Base-by-base conservation (phyloP, 1,284 basidiomycete species). In the Xerocomus amazonicus region DNA sequence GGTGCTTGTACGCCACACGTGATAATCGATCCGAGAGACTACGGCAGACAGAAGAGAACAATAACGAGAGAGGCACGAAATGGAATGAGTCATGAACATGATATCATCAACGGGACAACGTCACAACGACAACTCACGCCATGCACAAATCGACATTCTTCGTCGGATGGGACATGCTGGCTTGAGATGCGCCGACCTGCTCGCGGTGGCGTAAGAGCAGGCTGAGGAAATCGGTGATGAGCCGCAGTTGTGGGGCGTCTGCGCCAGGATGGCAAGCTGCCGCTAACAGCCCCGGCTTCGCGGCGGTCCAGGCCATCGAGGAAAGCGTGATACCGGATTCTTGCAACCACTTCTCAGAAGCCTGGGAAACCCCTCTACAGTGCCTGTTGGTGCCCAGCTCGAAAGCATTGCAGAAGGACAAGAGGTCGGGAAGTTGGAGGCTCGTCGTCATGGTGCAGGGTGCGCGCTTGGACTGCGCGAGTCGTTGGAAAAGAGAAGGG, bases 351-450 rank as follows among this genome's bases (percentile, higher is more conserved):
- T 65, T 60, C 52, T 77, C 76, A 26, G 78, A 77, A n/a, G 72
- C 68, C 16, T 65, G 61, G 6, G 75, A 71, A 45, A 73, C 74
- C 27, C 60, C 47, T 43, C 65, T 70, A 57, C 81, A 84, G 54
- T 77, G 72, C 19, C 52, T 65, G 62, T 82, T 84, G 37, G 75
- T 73, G 50, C 73, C 75, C 43, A 84, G 62, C 42, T 79, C 73
- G 43, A 83, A 78, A 8, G 66, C 36, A 2, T 65, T 68, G 47
- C 70, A 70, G 45, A 76, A 68, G 6, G 69, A 62, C 7, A 77
- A 62, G 23, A 84, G 69, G 59, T 84, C 79, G 0, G 82, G 83
- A 10, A 84, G 73, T 54, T 83, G 81, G 58, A 80, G 76, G 64
- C 79, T 83, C 38, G 44, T 55, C 19, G 36, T 56, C 59, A 44